These are phyloP conservation scores for Candida broadrunensis DNA, from an alignment of 805 yeast genomes.

Conservation along the genomic window DNA sequence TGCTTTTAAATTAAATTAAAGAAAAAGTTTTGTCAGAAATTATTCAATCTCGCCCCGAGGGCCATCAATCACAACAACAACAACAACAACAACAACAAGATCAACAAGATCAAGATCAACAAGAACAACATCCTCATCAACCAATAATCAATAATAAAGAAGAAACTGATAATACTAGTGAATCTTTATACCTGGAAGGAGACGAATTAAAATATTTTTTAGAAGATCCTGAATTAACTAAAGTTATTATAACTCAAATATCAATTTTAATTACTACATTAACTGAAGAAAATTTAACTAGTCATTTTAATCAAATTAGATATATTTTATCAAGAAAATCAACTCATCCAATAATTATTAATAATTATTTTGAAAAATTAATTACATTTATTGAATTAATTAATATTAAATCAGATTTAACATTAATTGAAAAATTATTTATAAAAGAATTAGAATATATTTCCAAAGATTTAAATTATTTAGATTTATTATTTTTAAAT, in stretches of 20 bases:
- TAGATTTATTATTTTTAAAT: slow-evolving; percentile 20
- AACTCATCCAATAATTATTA: slow-evolving; percentile 13
- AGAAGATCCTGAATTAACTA: slow-evolving; percentile 26
- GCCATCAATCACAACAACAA: slow-evolving; percentile 19
- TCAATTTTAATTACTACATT: slow-evolving; percentile 48
- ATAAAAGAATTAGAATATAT: slow-evolving; percentile 21
- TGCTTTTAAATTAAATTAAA: too few species aligned
- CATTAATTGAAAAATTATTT: slow-evolving; percentile 24
- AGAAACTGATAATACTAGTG: background rate
- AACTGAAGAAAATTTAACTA: slow-evolving; percentile 36
- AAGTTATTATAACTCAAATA: slow-evolving; percentile 50
- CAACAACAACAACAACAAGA: slow-evolving; percentile 1
- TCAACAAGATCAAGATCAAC: background rate
- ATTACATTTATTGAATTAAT: slow-evolving; percentile 12
- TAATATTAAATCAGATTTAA: slow-evolving; percentile 7
- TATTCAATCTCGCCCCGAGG: slow-evolving; percentile 36
- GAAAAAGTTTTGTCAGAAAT: slow-evolving; percentile 35
- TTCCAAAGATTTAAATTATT: slow-evolving; percentile 21
- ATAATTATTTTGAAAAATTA: slow-evolving; percentile 19
- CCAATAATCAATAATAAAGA: slow-evolving; percentile 1
- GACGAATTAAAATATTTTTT: slow-evolving; percentile 3
- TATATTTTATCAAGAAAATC: slow-evolving; percentile 35
- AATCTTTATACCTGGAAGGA: background rate
- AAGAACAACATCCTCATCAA: slow-evolving; percentile 9
- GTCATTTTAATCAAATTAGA: slow-evolving; percentile 43